Percentiles rank a stretch among this genome's conserved stretches.
Conservation (phyloP, 495 filamentous ascomycete species). For the Penicillium silybi region DNA sequence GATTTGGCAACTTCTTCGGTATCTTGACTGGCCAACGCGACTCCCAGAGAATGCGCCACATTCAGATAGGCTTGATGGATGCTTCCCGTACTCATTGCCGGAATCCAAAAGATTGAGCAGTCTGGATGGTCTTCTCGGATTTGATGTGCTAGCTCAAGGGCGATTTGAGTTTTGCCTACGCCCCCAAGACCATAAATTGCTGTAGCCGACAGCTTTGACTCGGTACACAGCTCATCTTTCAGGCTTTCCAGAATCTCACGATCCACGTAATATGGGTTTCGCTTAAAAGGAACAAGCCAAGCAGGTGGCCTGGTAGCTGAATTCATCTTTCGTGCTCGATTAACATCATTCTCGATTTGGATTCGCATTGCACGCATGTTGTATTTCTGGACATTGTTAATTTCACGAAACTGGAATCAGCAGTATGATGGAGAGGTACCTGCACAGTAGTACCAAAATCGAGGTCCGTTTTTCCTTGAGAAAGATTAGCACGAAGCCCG, state of each 20-base stretch:
- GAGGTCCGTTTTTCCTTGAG: constrained; percentile 6
- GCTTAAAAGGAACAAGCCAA: constrained; percentile 26
- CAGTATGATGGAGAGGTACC: too few species aligned
- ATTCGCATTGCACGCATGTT: too few species aligned
- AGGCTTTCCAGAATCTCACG: constrained; percentile 15
- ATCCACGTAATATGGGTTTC: constrained; percentile 28
- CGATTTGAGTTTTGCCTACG: constrained; percentile 51
- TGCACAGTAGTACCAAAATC: constrained; percentile 10
- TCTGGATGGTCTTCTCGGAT: constrained; percentile 29
- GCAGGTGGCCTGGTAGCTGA: too few species aligned
- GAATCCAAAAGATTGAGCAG: constrained; percentile 50
- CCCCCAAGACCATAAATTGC: constrained; percentile 45
- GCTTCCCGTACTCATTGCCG: constrained; percentile 31
- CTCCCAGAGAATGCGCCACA: too few species aligned
- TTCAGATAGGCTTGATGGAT: constrained; percentile 48
- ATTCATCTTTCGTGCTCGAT: too few species aligned
- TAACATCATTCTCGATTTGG: too few species aligned
- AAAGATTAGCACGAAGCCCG: too few species aligned
- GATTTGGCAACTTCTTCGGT: constrained; percentile 9
- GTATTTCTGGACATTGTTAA: too few species aligned
- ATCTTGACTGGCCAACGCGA: too few species aligned
- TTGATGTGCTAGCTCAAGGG: constrained; percentile 43
- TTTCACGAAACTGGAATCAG: too few species aligned
- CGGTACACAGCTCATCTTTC: constrained; percentile 13
- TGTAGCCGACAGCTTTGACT: too few species aligned